Percentiles rank a stretch among this genome's conserved stretches.
Conservation (phyloP, 108 stramenopile species). For the Tribonema minus region DNA sequence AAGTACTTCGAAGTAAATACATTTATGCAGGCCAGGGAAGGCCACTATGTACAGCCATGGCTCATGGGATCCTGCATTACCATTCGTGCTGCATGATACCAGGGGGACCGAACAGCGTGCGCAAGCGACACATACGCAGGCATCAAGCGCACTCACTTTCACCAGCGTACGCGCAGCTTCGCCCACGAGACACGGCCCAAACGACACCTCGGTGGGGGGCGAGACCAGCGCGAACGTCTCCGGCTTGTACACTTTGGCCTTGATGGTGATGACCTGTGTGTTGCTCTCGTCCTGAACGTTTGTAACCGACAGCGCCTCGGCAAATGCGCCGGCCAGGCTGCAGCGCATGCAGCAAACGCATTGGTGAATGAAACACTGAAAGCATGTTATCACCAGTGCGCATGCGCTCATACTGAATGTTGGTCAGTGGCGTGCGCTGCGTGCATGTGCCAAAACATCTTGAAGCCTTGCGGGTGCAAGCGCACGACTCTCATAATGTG, state of each 20-base stretch:
- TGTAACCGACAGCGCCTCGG: conserved; percentile 25
- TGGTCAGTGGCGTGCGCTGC: too few species aligned
- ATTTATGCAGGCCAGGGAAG: too few species aligned
- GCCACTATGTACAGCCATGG: too few species aligned
- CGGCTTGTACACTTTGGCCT: conserved; percentile 41
- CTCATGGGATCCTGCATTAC: too few species aligned
- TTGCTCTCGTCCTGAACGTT: conserved; percentile 34
- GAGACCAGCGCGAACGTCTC: conserved; percentile 27
- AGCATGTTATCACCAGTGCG: background rate
- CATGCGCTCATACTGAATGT: too few species aligned
- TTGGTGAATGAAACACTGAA: background rate
- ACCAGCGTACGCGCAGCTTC: background rate
- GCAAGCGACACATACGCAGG: too few species aligned
- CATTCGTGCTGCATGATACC: too few species aligned
- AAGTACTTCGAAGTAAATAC: too few species aligned
- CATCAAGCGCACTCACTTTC: background rate
- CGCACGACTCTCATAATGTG: too few species aligned
- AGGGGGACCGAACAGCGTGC: too few species aligned
- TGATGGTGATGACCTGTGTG: conserved; percentile 36
- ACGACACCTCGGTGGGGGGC: conserved; percentile 17
- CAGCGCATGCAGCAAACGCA: background rate
- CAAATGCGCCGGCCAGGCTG: conserved; percentile 25
- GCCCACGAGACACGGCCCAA: conserved; percentile 36
- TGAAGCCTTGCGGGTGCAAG: too few species aligned
- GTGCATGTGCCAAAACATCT: background rate